These are phyloP conservation scores for Colletotrichum spaethianum DNA, from an alignment of 2,329 filamentous ascomycete species.

Conservation along the genomic window DNA sequence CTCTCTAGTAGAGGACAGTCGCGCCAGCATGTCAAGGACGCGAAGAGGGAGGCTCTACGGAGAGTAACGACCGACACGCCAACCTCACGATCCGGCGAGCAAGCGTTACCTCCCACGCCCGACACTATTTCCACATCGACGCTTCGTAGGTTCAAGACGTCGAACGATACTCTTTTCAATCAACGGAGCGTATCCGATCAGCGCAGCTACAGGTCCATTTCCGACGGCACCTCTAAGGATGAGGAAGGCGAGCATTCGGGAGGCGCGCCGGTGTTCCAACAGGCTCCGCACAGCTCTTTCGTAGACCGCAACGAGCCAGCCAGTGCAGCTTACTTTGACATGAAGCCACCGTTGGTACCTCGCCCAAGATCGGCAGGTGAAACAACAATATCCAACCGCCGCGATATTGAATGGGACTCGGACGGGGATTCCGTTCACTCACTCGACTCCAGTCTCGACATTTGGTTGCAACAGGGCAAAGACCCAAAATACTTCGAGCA, in stretches of 20 bases:
- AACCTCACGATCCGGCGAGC: conserved; percentile 57
- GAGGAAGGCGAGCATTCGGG: conserved; percentile 37
- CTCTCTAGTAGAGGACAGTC: conserved; percentile 42
- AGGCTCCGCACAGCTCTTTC: conserved; percentile 51
- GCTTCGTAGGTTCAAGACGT: conserved; percentile 64
- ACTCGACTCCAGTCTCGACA: conserved; percentile 66
- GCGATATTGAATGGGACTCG: conserved; percentile 60
- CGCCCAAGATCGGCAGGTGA: conserved; percentile 65
- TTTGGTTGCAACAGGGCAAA: conserved; percentile 67
- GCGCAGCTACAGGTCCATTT: conserved; percentile 50
- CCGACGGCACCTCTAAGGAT: conserved; percentile 46
- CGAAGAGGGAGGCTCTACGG: conserved; percentile 64
- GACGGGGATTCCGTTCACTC: conserved; percentile 60
- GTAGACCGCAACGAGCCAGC: conserved; percentile 47
- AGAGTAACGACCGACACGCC: conserved; percentile 65
- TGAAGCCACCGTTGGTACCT: conserved; percentile 50
- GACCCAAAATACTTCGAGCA: conserved; percentile 54
- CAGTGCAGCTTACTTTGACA: conserved; percentile 47
- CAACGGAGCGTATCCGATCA: conserved; percentile 49
- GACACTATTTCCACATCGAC: conserved; percentile 73
- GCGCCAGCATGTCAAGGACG: conserved; percentile 55
- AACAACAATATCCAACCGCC: conserved; percentile 57
- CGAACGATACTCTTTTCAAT: conserved; percentile 62
- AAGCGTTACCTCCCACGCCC: conserved; percentile 69
- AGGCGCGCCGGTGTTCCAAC: conserved; percentile 45